Conservation (phyloP, 2,329 filamentous ascomycete species). For the Phoma sp. region DNA sequence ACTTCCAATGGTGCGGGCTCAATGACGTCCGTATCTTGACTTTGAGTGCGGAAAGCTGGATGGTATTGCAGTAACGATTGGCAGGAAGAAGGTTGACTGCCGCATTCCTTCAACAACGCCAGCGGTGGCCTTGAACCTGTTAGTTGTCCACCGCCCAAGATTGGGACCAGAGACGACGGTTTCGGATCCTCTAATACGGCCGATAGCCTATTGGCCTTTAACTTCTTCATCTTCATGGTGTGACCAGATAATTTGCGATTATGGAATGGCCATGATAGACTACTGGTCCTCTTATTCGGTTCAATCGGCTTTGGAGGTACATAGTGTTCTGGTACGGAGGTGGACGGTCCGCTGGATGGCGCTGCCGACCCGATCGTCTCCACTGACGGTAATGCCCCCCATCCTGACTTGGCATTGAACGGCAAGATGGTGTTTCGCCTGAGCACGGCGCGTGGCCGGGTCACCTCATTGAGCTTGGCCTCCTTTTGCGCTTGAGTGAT, state of each 20-base stretch:
- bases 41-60: constrained; percentile 34
- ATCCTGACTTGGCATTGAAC: constrained; percentile 49
- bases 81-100: constrained; percentile 31
- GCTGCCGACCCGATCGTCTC: constrained; percentile 42
- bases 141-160: constrained; percentile 24
- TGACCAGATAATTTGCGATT: constrained; percentile 33
- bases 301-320: constrained; percentile 29
- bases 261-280: constrained; percentile 43
- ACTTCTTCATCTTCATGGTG: constrained; percentile 37
- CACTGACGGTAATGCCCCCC: constrained; percentile 52
- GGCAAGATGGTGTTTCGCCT: constrained; percentile 43
- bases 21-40: constrained; percentile 1
- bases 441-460: constrained; percentile 42
- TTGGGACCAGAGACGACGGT: constrained; percentile 36
- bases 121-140: constrained; percentile 16
- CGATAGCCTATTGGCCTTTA: constrained; percentile 37
- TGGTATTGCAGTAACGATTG: constrained; percentile 40
- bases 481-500: constrained; percentile 34
- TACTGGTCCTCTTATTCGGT: constrained; percentile 26
- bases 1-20: constrained; percentile 7
- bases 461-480: constrained; percentile 22
- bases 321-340: constrained; percentile 28
- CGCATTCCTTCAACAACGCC: constrained; percentile 23
- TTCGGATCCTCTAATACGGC: constrained; percentile 53
- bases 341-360: constrained; percentile 20